Conservation (phyloP, 352 stramenopile genomes). For the Phytophthora colocasiae region DNA sequence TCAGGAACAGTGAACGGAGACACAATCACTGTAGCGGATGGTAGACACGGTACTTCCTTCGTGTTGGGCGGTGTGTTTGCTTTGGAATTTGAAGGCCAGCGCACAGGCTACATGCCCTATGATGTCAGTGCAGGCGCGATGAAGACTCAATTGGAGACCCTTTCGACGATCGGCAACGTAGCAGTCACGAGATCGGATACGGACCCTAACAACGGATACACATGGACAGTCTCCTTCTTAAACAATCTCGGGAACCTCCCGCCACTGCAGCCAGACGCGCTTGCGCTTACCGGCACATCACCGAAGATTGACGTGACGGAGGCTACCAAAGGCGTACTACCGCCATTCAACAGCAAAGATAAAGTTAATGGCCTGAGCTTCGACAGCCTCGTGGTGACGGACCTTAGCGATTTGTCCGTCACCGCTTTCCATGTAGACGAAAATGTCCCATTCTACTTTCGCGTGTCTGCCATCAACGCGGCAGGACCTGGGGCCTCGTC, state of each 20-base stretch:
- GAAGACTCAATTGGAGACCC: slow-evolving; percentile 88
- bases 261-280: slow-evolving; percentile 78
- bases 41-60: slow-evolving; percentile 59
- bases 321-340: slow-evolving; percentile 73
- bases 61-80: slow-evolving; percentile 84
- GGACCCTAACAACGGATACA: slow-evolving; percentile 93
- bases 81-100: slow-evolving; percentile 88
- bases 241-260: slow-evolving; percentile 90
- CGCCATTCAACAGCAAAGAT: slow-evolving; percentile 93
- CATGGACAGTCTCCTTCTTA: slow-evolving; percentile 94
- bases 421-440: slow-evolving; percentile 90
- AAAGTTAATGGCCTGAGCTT: slow-evolving; percentile 84
- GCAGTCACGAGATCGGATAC: slow-evolving; percentile 81
- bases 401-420: slow-evolving; percentile 87
- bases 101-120: slow-evolving; percentile 92
- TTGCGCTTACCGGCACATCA: slow-evolving; percentile 90
- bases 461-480: slow-evolving; percentile 93
- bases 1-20: slow-evolving; percentile 45
- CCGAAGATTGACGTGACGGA: slow-evolving; percentile 84
- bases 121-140: slow-evolving; percentile 91
- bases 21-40: slow-evolving; percentile 51
- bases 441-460: slow-evolving; percentile 96
- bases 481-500: slow-evolving; percentile 71
- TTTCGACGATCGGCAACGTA: slow-evolving; percentile 91
- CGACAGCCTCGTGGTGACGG: slow-evolving; percentile 88